Evolutionary conservation across 768 basidiomycete species (phyloP), one percentile per base, ranked within the genome.

Genomic region (Tricholoma terreum): DNA sequence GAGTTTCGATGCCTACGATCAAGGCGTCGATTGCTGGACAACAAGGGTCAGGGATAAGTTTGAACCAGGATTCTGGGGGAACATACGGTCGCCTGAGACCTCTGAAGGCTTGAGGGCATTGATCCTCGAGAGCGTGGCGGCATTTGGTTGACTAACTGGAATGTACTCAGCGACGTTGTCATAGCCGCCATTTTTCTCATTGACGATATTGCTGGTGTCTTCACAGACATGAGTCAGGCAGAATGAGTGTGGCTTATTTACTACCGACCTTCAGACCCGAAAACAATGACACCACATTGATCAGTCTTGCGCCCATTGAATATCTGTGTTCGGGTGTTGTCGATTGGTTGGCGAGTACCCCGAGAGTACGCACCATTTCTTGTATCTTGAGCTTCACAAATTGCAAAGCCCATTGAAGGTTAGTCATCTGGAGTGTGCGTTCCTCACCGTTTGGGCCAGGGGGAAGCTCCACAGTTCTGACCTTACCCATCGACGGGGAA

Each of bases 301-400:
- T 96, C 95, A 9, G 95, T 98, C 76, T 96, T 97, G 40, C 95
- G 80, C 12, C 88, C 90, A 62, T 90, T 85, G 67, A 86, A 94
- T 62, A 98, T 94, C 95, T 98, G 61, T 15, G 24, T 45, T 48
- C 40, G 30, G 52, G 55, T 27, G 36, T 58, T 52, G 45, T 50
- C 53, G 15, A 19, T 36, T 14, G 5, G 43, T 17, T 51, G 21
- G 11, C 17, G 14, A 14, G 56, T 15, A 6, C 35, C 30, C 40
- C 14, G n/a, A 15, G 40, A 30, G n/a, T 24, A 66, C 70, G 9
- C 54, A 91, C 92, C 88, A 96, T 94, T 59, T 95, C 90, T 67
- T 96, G 92, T 33, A 95, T 82, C 71, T 94, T 94, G 61, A 93
- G 81, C 69, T 91, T 92, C 14, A 92, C 90, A 66, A 87, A 97